Evolutionary conservation across 352 stramenopile species (phyloP).

Genomic region (Pythium periplocum): DNA sequence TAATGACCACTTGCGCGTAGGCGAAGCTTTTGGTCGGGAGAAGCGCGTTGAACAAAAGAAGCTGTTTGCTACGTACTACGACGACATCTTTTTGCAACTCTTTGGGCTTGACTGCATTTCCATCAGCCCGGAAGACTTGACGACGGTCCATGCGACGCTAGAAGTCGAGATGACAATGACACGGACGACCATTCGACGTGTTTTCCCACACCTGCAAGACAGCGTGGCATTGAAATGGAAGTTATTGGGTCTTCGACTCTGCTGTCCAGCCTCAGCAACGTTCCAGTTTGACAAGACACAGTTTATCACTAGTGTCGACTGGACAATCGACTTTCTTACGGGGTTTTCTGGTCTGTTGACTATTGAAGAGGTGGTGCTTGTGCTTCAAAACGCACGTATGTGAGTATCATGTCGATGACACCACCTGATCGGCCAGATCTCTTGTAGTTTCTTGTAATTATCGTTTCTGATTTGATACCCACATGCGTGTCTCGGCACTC

Average conservation of each 20-base stretch:
- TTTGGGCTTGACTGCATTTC: not conserved
- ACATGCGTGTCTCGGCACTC: too few relatives aligned
- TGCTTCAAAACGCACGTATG: constrained; percentile 4
- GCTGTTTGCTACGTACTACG: constrained; percentile 7
- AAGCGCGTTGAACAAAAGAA: constrained; percentile 7
- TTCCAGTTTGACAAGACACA: constrained; percentile 4
- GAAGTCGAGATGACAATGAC: constrained; percentile 2
- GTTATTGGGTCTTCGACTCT: constrained; percentile 6
- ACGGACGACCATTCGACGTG: not conserved
- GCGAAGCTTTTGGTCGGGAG: constrained; percentile 1
- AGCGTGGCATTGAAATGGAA: constrained; percentile 4
- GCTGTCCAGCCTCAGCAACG: not conserved
- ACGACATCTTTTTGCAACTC: not conserved
- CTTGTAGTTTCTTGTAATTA: too few relatives aligned
- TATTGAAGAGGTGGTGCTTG: constrained; percentile 10
- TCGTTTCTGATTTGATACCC: too few relatives aligned
- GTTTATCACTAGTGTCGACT: not conserved
- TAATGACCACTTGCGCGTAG: constrained; percentile 5
- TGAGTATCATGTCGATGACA: too few relatives aligned
- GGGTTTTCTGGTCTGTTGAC: constrained; percentile 9
- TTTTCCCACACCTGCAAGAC: constrained; percentile 13
- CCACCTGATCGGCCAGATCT: too few relatives aligned
- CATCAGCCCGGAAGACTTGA: not conserved
- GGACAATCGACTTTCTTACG: constrained; percentile 9
- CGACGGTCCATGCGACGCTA: constrained; percentile 1